phyloP scores from a whole-genome alignment of 2,329 filamentous ascomycete genomes.

The Fusarium sp. region DNA sequence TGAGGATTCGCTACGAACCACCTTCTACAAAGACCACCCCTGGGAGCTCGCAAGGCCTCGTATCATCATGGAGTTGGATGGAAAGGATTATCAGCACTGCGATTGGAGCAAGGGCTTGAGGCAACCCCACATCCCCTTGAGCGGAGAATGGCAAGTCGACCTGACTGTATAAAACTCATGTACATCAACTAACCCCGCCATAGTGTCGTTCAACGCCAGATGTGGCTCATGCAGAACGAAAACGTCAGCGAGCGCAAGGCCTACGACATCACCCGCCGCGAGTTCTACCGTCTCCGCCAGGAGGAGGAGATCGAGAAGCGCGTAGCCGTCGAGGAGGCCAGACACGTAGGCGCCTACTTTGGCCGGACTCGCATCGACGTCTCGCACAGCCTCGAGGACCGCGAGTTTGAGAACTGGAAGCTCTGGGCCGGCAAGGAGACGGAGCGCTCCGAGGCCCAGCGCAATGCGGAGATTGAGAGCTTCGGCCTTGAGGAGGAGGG shows the following conservation, averaged over 20 bases:
- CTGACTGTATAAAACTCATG: not conserved
- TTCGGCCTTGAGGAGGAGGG: slow-evolving; percentile 54
- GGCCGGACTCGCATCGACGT: slow-evolving; percentile 81
- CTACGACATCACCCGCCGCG: slow-evolving; percentile 88
- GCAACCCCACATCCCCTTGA: slow-evolving; percentile 81
- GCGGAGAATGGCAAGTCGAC: slow-evolving; percentile 67
- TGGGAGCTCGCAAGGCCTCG: slow-evolving; percentile 95
- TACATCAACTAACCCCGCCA: slow-evolving; percentile 30
- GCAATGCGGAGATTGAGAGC: slow-evolving; percentile 57
- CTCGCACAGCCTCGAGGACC: slow-evolving; percentile 85
- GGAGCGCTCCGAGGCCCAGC: slow-evolving; percentile 54
- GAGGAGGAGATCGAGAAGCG: slow-evolving; percentile 84
- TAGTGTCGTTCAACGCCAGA: slow-evolving; percentile 92
- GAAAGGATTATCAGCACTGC: slow-evolving; percentile 79
- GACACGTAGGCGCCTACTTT: slow-evolving; percentile 88
- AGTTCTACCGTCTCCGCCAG: slow-evolving; percentile 90
- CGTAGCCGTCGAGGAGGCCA: slow-evolving; percentile 88
- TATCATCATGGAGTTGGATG: slow-evolving; percentile 86
- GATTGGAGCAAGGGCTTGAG: slow-evolving; percentile 83
- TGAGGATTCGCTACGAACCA: slow-evolving; percentile 83
- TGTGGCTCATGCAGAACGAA: slow-evolving; percentile 81
- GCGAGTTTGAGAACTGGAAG: slow-evolving; percentile 87
- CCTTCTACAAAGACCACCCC: slow-evolving; percentile 94
- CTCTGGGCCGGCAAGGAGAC: slow-evolving; percentile 73
- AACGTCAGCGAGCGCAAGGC: slow-evolving; percentile 74